Evolutionary conservation across 208 protist genomes (phyloP), one percentile per base, ranked within the genome.

Genomic region (Strigomonas galati): DNA sequence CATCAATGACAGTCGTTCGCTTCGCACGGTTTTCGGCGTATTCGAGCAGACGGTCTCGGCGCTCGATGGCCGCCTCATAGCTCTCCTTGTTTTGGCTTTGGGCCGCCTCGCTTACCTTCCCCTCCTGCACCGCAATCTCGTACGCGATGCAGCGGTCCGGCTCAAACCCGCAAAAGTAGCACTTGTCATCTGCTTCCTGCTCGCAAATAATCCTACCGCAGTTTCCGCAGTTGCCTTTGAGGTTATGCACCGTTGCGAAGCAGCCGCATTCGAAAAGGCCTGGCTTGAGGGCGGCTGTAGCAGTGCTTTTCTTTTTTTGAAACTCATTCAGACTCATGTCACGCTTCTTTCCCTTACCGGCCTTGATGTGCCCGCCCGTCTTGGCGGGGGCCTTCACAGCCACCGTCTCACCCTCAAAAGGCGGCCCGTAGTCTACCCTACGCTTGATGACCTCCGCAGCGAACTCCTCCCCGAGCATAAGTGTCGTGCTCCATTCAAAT

Each of bases 201-300:
- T 91, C 85, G 66, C 91, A 96, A 61, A 96, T 89, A 72, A 96
- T 93, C 23, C 91, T 83, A 0, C 91, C 91, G 67, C 91, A 96
- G 74, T 96, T 94, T 30, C 71, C 79, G 75, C 91, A 96, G 74
- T 91, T 94, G 46, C 74, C 67, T 21, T 81, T 83, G 14, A 93
- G 51, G 24, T 83, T 76, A 62, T 96, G 91, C 21, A 83, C 63
- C 6, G 85, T 93, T 19, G 82, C 88, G 69, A 96, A 94, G 74
- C 91, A 96, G 40, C 91, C 91, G 64, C 91, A 96, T 74, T 96
- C 85, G 57, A 79, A 91, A 6, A 72, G 72, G 0, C 81, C 87
- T 5, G 80, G 82, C 71, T 90, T 85, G 67, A 92, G 65, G 48
- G 74, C 65, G 9, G 79, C 76, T 7, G 56, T 35, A 0, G 58